Base-by-base conservation (phyloP, 2,329 filamentous ascomycete species). In the Pseudopyricularia javanii region DNA sequence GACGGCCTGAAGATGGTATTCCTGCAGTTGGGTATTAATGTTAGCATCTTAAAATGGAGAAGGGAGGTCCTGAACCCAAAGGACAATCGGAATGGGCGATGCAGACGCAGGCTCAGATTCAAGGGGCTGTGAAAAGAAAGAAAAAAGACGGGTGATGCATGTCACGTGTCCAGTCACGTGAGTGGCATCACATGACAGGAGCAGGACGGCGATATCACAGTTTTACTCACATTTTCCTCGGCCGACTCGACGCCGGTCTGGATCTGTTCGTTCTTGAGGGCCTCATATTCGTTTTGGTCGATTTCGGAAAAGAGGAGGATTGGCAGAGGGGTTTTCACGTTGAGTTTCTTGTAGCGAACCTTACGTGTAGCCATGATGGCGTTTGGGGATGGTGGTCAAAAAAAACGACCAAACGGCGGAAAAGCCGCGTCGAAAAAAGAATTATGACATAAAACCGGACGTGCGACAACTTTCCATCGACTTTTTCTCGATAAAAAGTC, bases 191-290 rank as follows among this genome's bases (percentile, higher is more conserved):
- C 56, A 59, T 59, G 60, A 58, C 53, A 30, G 30, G 45, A 12
- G 35, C 20, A 30, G 15, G 54, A 50, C 30, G 34, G 34, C 14
- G 47, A 47, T 33, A 45, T 55, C 60, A 57, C 56, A 57, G 50
- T 62, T 59, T 58, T 60, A 88, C 90, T 82, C 72, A 96, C 93
- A 74, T 91, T 91, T 81, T 97, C 91, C 73, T 98, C 93, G 59
- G 84, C 88, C 68, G 95, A 91, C 71, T 98, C 93, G 62, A 98
- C 93, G 70, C 93, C 93, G 60, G 91, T 96, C 66, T 93, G 90
- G 66, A 96, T 89, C 85, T 88, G 72, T 80, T 88, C 79, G 67
- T 86, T 85, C 61, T 86, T 86, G 66, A 91, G 83, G 63, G 87
- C 81, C 71, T 95, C 88, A 69, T 96, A 95, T 70, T 90, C 82